Evolutionary conservation across 768 basidiomycete genomes (phyloP).

Genomic region (Hirschioporus abietinus): DNA sequence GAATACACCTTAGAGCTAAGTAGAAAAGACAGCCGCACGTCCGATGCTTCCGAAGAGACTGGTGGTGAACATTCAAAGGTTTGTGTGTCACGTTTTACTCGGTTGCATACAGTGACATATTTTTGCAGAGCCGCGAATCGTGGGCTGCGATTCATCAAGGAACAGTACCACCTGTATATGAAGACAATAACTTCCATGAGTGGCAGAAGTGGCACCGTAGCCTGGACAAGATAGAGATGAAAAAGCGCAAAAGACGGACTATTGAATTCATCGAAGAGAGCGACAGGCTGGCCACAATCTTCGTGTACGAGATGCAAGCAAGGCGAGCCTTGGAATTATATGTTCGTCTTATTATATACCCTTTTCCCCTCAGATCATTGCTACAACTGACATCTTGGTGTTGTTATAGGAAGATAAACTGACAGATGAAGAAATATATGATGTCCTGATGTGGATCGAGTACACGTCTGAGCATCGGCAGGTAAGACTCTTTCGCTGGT

Average conservation of each 20-base stretch:
- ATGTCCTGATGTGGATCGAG: constrained; percentile 13
- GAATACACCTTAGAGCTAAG: constrained; percentile 40
- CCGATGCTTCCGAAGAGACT: constrained; percentile 9
- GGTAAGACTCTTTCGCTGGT: constrained; percentile 19
- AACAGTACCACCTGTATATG: constrained; percentile 31
- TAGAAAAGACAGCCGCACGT: constrained; percentile 23
- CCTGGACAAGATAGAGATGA: constrained; percentile 31
- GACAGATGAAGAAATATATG: constrained; percentile 25
- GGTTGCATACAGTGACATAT: background rate
- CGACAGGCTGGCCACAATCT: constrained; percentile 29
- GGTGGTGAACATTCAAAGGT: constrained; percentile 38
- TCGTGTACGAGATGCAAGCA: constrained; percentile 31
- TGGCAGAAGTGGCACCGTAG: constrained; percentile 43
- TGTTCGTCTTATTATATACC: background rate
- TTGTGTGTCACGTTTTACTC: constrained; percentile 6
- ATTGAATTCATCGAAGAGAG: constrained; percentile 29
- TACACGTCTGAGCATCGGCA: constrained; percentile 20
- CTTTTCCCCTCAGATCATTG: background rate
- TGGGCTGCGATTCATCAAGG: constrained; percentile 39
- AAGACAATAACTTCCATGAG: constrained; percentile 35
- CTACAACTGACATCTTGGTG: background rate
- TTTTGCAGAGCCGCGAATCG: constrained; percentile 35
- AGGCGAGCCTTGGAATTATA: constrained; percentile 29
- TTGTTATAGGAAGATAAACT: constrained; percentile 20
- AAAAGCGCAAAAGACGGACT: constrained; percentile 23